Evolutionary conservation across 2,329 filamentous ascomycete species (phyloP).

Genomic region (Orbilia oligospora): DNA sequence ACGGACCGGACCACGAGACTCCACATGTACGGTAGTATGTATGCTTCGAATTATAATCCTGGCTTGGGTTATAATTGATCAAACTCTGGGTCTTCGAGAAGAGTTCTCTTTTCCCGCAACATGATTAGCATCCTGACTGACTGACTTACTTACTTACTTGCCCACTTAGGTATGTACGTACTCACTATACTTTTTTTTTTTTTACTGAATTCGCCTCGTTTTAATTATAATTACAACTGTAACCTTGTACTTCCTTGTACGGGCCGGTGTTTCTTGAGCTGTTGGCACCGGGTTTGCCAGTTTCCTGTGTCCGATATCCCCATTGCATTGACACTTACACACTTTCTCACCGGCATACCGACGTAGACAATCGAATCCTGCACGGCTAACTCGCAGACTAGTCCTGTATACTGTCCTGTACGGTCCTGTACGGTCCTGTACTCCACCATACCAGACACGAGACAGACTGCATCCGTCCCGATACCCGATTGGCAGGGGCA

Average conservation of each 20-base stretch:
- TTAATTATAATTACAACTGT: background rate
- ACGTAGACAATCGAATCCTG: slow-evolving; percentile 13
- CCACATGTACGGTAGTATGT: background rate
- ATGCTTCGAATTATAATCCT: no score
- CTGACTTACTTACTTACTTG: no score
- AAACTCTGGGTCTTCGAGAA: no score
- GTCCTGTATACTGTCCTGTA: background rate
- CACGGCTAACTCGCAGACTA: background rate
- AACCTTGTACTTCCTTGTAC: no score
- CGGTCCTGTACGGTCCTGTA: background rate
- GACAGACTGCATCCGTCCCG: slow-evolving; percentile 21
- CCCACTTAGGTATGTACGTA: no score
- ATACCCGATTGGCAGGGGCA: slow-evolving; percentile 23
- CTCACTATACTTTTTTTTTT: no score
- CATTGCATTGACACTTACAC: background rate
- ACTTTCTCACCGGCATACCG: no score
- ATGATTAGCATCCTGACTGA: no score
- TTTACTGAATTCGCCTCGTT: slow-evolving; percentile 1
- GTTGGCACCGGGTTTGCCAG: slow-evolving; percentile 3
- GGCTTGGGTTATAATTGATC: no score
- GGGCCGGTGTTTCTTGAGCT: background rate
- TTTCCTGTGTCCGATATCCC: background rate
- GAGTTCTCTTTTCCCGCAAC: background rate
- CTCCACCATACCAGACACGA: no score
- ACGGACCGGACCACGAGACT: slow-evolving; percentile 25